A percentile compares a stretch with the other conserved stretches of the same genome.
Evolutionary conservation across 2,329 filamentous ascomycete genomes (phyloP).

Genomic region (Fusarium dimerum): DNA sequence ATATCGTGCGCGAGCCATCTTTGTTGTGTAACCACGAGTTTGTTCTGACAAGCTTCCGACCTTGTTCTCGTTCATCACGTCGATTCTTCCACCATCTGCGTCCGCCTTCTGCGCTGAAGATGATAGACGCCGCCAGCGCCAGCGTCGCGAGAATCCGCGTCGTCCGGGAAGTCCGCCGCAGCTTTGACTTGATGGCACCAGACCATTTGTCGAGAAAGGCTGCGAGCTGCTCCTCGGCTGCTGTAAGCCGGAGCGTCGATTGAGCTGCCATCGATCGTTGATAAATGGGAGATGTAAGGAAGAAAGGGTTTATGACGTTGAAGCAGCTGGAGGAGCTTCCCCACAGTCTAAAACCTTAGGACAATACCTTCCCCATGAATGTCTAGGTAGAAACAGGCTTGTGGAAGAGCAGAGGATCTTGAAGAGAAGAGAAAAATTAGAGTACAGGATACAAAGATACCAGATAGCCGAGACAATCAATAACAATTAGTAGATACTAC

Average conservation of each 20-base stretch:
- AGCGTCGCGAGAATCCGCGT: conserved; percentile 76
- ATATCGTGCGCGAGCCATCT: conserved; percentile 92
- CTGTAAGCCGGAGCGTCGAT: conserved; percentile 73
- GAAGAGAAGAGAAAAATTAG: not conserved
- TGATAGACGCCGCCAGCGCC: conserved; percentile 73
- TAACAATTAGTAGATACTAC: conserved; percentile 1
- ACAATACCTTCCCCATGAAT: conserved; percentile 18
- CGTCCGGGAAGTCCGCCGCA: conserved; percentile 67
- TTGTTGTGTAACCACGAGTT: conserved; percentile 94
- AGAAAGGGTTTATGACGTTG: conserved; percentile 16
- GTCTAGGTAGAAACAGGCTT: conserved; percentile 5
- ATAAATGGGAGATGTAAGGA: not conserved
- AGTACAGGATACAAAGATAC: not conserved
- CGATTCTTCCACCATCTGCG: conserved; percentile 74
- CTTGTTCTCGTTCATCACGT: conserved; percentile 78
- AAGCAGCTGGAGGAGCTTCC: conserved; percentile 20
- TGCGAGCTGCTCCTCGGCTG: conserved; percentile 66
- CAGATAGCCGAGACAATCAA: conserved; percentile 8
- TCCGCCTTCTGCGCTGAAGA: conserved; percentile 77
- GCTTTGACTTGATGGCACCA: conserved; percentile 50
- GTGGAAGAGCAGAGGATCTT: not conserved
- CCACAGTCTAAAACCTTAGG: conserved; percentile 23
- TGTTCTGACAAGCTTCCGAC: conserved; percentile 76
- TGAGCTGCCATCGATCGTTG: conserved; percentile 71
- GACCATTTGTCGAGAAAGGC: conserved; percentile 64